phyloP scores from a whole-genome alignment of 257 asterid species.

The Solanum chilense region DNA sequence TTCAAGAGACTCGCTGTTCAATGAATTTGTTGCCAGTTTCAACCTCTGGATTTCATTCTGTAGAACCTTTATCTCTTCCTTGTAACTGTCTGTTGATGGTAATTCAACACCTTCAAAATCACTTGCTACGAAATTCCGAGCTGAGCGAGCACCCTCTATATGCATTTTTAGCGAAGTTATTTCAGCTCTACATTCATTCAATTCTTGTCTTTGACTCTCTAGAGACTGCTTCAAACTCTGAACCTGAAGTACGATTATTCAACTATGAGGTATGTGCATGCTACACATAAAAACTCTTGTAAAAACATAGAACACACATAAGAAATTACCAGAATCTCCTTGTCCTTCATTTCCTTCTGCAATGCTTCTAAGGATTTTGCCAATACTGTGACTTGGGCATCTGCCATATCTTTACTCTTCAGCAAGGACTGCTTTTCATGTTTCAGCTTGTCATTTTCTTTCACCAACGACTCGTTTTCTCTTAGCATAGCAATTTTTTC shows the following conservation, averaged over 20 bases:
- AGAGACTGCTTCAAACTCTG: conserved; percentile 67
- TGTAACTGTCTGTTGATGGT: conserved; percentile 26
- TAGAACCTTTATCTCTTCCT: conserved; percentile 30
- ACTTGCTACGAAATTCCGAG: conserved; percentile 18
- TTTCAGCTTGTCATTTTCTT: conserved; percentile 69
- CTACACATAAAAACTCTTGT: background rate
- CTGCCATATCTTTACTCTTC: conserved; percentile 63
- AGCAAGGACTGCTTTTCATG: conserved; percentile 43
- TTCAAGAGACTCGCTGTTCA: conserved; percentile 21
- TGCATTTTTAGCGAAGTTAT: conserved; percentile 86
- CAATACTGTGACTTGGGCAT: conserved; percentile 48
- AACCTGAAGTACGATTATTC: conserved; percentile 34
- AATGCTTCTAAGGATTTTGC: conserved; percentile 72
- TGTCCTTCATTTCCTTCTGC: conserved; percentile 87
- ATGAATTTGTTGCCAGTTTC: conserved; percentile 21
- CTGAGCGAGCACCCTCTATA: conserved; percentile 65
- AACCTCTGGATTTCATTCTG: conserved; percentile 37
- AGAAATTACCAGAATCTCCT: conserved; percentile 48
- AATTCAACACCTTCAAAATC: conserved; percentile 24
- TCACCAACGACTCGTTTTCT: conserved; percentile 51
- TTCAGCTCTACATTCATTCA: conserved; percentile 94
- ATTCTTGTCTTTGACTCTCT: conserved; percentile 60
- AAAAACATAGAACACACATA: background rate
- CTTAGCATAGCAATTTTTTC: conserved; percentile 80
- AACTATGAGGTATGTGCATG: background rate